These are phyloP conservation scores for Tricholoma hemisulphureum DNA, from an alignment of 768 basidiomycete species.

Conservation along the genomic window DNA sequence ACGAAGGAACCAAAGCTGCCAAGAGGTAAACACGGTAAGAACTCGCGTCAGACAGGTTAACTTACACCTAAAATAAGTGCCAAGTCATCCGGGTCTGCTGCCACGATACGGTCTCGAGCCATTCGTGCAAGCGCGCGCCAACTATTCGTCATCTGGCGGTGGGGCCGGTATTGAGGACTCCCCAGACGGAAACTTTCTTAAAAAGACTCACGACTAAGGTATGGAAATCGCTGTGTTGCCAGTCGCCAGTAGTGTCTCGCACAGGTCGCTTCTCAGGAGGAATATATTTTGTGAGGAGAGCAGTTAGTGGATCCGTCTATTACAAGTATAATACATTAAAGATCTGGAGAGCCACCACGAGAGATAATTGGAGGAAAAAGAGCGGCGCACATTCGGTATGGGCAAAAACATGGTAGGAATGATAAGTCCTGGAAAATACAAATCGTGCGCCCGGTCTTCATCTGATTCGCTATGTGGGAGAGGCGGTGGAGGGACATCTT, in stretches of 20 bases:
- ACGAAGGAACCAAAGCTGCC: slow-evolving; percentile 81
- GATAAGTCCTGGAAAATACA: slow-evolving; percentile 68
- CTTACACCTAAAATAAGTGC: slow-evolving; percentile 65
- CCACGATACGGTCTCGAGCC: slow-evolving; percentile 77
- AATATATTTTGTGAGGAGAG: slow-evolving; percentile 81
- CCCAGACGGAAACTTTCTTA: slow-evolving; percentile 15
- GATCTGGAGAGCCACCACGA: slow-evolving; percentile 61
- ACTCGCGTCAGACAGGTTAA: slow-evolving; percentile 1
- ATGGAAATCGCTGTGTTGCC: slow-evolving; percentile 70
- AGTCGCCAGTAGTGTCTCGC: slow-evolving; percentile 74
- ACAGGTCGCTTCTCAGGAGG: slow-evolving; percentile 71
- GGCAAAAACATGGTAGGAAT: slow-evolving; percentile 81
- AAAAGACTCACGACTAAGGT: slow-evolving; percentile 68
- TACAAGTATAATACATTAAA: slow-evolving; percentile 45
- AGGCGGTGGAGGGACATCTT: slow-evolving; percentile 54
- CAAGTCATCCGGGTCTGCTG: slow-evolving; percentile 67
- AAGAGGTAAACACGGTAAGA: not conserved
- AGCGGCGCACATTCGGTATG: slow-evolving; percentile 81
- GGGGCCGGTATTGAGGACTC: slow-evolving; percentile 15
- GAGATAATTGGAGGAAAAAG: slow-evolving; percentile 47
- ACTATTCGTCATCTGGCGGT: slow-evolving; percentile 76
- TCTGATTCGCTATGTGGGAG: slow-evolving; percentile 43
- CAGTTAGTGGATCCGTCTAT: slow-evolving; percentile 84
- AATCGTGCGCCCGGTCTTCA: slow-evolving; percentile 51
- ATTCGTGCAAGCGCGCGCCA: slow-evolving; percentile 84